Conservation (phyloP, 1,284 basidiomycete species). For the Apiotrichum mycotoxinovorans region DNA sequence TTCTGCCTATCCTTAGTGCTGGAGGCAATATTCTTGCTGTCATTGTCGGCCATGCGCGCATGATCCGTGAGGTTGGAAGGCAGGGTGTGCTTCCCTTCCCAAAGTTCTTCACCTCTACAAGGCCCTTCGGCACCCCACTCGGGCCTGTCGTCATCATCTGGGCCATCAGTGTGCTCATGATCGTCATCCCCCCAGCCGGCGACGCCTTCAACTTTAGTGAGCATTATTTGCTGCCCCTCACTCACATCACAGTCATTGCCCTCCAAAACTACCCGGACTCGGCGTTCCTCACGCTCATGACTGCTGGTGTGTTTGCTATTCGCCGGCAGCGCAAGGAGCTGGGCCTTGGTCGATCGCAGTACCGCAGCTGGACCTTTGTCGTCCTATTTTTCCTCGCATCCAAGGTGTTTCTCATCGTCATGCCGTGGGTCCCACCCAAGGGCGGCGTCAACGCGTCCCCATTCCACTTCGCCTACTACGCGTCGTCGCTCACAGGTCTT, state of each 20-base stretch:
- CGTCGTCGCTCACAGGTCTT: constrained; percentile 36
- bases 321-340: constrained; percentile 48
- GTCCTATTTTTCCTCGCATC: constrained; percentile 49
- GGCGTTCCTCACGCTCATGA: constrained; percentile 52
- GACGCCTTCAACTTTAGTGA: constrained; percentile 56
- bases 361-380: constrained; percentile 50
- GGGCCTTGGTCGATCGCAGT: constrained; percentile 49
- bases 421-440: constrained; percentile 53
- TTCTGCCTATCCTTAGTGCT: constrained; percentile 46
- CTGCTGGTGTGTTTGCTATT: constrained; percentile 52
- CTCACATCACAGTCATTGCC: constrained; percentile 29
- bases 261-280: constrained; percentile 52
- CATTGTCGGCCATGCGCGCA: constrained; percentile 52
- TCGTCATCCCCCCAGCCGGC: constrained; percentile 57
- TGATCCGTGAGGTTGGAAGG: constrained; percentile 42
- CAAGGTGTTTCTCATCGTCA: constrained; percentile 53
- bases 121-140: constrained; percentile 46
- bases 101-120: constrained; percentile 34
- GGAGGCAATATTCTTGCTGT: constrained; percentile 37
- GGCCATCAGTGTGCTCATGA: constrained; percentile 55
- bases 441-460: constrained; percentile 30
- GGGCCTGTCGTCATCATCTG: constrained; percentile 55
- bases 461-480: constrained; percentile 49
- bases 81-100: constrained; percentile 46
- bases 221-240: neutral